Base-by-base conservation (phyloP, 1,284 basidiomycete genomes). In the Phellopilus nigrolimitatus region DNA sequence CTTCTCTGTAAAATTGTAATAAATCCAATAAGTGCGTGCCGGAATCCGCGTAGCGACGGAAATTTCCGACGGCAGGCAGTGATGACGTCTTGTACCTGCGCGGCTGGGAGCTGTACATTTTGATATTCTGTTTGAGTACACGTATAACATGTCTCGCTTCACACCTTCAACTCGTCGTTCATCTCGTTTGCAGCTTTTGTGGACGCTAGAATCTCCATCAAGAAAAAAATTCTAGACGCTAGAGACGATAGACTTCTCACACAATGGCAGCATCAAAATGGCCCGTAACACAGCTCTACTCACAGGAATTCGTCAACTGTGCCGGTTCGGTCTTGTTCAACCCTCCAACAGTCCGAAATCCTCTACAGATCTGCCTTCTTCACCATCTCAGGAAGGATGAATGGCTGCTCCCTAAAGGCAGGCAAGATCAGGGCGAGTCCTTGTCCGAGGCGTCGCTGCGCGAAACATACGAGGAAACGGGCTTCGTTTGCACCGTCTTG, bases 381-480 rank as follows among this genome's bases (percentile, higher is more conserved):
- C 53, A 50, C 47, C 31, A 51, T 19, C 42, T 50, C 8, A 54
- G 33, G 17, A 51, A 54, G 33, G 48, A 72, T 36, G 62, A 71
- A 50, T 79, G 73, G 70, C 58, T 78, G 4, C 71, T 82, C 10
- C 76, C 79, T 21, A 82, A 81, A 50, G 80, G 79, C 7, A 70
- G 78, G 24, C 82, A 83, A 58, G 79, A 82, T 59, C 62, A 67
- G 39, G 74, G 73, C 7, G 80, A 82, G 60, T 66, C 67, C 7
- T 63, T 78, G 7, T 68, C 73, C 39, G 58, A 58, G 1, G 68
- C 79, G 0, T 79, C 79, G 0, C 57, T 76, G 7, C 70, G 80
- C 15, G 80, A 82, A 62, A 79, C 78, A 0, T 75, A 70, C 59
- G 80, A 82, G 58, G 80, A 82, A 63, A 80, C 78, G 0, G 79